Evolutionary conservation across 441 rosid genomes (phyloP).

Genomic region (Gossypium gossypioides): DNA sequence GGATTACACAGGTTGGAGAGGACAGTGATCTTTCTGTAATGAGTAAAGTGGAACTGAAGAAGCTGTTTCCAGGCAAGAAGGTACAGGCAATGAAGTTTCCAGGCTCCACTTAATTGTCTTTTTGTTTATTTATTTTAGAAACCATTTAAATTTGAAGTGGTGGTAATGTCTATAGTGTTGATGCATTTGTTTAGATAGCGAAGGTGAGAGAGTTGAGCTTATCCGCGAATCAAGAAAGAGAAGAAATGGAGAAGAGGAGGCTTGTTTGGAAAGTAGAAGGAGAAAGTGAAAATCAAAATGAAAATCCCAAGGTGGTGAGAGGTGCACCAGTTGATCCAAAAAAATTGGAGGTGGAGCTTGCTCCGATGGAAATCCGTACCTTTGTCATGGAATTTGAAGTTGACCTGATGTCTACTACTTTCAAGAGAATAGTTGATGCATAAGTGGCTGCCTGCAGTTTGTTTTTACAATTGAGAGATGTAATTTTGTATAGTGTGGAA

Average conservation of each 20-base stretch:
- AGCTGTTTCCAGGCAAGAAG: slow-evolving; percentile 44
- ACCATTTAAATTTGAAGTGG: background rate
- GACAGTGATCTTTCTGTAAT: slow-evolving; percentile 46
- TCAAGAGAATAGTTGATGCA: slow-evolving; percentile 12
- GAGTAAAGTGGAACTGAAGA: slow-evolving; percentile 51
- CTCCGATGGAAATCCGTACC: slow-evolving; percentile 92
- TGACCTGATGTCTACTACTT: background rate
- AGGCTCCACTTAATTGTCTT: background rate
- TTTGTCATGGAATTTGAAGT: slow-evolving; percentile 42
- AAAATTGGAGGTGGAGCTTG: slow-evolving; percentile 65
- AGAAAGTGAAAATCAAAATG: slow-evolving; percentile 20
- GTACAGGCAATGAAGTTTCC: slow-evolving; percentile 18
- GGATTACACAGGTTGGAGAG: slow-evolving; percentile 32
- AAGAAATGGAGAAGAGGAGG: slow-evolving; percentile 71
- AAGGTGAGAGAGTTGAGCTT: slow-evolving; percentile 61
- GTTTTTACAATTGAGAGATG: background rate
- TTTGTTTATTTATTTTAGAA: background rate
- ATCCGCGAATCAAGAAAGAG: slow-evolving; percentile 80
- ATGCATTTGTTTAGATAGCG: slow-evolving; percentile 31
- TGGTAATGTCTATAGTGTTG: background rate
- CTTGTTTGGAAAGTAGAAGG: slow-evolving; percentile 68
- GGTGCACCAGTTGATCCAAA: slow-evolving; percentile 55
- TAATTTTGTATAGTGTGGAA: background rate
- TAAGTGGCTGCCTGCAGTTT: slow-evolving; percentile 7
- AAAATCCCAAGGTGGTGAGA: slow-evolving; percentile 25